Evolutionary conservation across 495 filamentous ascomycete genomes (phyloP).

Genomic region (Tuber microsphaerosporum): DNA sequence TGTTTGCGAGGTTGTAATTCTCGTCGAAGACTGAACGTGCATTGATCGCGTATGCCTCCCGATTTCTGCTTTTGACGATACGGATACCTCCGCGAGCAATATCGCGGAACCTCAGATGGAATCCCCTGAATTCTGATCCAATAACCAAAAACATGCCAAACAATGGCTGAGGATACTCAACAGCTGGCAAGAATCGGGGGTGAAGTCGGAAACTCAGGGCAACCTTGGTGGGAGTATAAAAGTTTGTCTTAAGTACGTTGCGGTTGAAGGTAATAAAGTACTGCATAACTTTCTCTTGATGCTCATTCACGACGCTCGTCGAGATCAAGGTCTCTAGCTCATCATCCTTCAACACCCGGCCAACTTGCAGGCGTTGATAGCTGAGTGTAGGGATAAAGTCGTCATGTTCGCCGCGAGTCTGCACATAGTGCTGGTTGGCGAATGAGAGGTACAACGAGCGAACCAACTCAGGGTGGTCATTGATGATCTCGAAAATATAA

Average conservation of each 20-base stretch:
- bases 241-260: slow-evolving; percentile 91
- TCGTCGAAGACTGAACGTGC: slow-evolving; percentile 93
- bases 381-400: slow-evolving; percentile 66
- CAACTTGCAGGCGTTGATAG: slow-evolving; percentile 64
- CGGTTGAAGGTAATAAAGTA: slow-evolving; percentile 95
- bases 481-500: slow-evolving; percentile 95
- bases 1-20: slow-evolving; percentile 97
- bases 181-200: slow-evolving; percentile 75
- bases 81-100: slow-evolving; percentile 95
- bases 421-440: slow-evolving; percentile 80
- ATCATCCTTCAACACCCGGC: slow-evolving; percentile 67
- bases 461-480: slow-evolving; percentile 78
- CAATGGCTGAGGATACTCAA: slow-evolving; percentile 87
- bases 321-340: slow-evolving; percentile 75
- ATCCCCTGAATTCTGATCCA: slow-evolving; percentile 90
- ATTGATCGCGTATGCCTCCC: slow-evolving; percentile 92
- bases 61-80: slow-evolving; percentile 94
- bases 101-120: slow-evolving; percentile 95
- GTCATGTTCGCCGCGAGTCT: slow-evolving; percentile 68
- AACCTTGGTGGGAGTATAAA: slow-evolving; percentile 98
- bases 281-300: slow-evolving; percentile 95
- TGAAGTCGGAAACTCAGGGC: slow-evolving; percentile 93
- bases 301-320: slow-evolving; percentile 74
- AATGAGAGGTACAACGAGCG: slow-evolving; percentile 86
- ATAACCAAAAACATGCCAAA: slow-evolving; percentile 99